Evolutionary conservation across 139 green algal genomes (phyloP), one percentile per base, ranked within the genome.

Genomic region (Zygnema circumcarinatum): DNA sequence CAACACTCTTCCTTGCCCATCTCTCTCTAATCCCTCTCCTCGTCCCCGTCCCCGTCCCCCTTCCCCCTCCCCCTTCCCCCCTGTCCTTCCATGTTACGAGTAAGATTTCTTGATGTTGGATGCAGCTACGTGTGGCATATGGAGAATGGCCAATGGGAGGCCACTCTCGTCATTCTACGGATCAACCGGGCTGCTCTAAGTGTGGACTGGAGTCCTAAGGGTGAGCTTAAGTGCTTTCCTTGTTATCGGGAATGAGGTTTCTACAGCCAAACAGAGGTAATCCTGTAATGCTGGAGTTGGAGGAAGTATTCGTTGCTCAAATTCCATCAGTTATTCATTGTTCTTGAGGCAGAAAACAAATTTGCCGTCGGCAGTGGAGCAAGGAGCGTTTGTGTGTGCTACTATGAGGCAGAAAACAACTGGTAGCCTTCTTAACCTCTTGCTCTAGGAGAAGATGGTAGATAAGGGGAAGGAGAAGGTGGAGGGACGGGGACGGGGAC

Each of bases 401-500:
- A 92, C 81, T 92, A 92, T 16, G 56, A 92, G 7, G 68, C 81
- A 40, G 89, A 91, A 2, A 92, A 92, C 56, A 91, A 92, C 82
- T 92, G 89, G 89, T 91, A 81, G 29, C 25, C 54, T 29, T 33
- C 54, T 16, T n/a, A n/a, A n/a, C n/a, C 16, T n/a, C n/a, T n/a
- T n/a, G n/a, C n/a, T n/a, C n/a, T n/a, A n/a, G n/a, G n/a, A n/a
- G n/a, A n/a, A n/a, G n/a, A n/a, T n/a, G n/a, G n/a, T n/a, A n/a
- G n/a, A n/a, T n/a, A n/a, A n/a, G n/a, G n/a, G n/a, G n/a, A n/a
- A n/a, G n/a, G n/a, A n/a, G n/a, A n/a, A n/a, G n/a, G n/a, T n/a
- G n/a, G n/a, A n/a, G n/a, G n/a, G n/a, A n/a, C n/a, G n/a, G n/a
- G n/a, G n/a, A n/a, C n/a, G n/a, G n/a, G n/a, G n/a, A n/a, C n/a